Conservation (phyloP, 1,139 yeast genomes). For the Entelexis paramagnoliae region DNA sequence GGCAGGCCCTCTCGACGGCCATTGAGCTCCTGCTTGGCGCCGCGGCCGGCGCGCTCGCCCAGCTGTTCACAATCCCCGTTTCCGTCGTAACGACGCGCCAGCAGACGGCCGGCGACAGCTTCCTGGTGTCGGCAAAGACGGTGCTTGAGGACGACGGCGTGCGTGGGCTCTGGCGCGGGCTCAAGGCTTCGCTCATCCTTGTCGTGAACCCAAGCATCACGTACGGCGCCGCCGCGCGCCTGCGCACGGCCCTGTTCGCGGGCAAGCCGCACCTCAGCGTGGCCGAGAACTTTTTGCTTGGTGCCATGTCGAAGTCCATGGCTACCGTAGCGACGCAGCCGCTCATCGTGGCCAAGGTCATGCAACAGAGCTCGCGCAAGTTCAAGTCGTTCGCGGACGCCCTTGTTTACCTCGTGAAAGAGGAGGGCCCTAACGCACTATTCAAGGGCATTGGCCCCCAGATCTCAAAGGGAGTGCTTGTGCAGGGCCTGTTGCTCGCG, state of each 20-base stretch:
- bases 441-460: slow-evolving; percentile 82
- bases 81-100: slow-evolving; percentile 77
- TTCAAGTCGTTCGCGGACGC: slow-evolving; percentile 47
- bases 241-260: slow-evolving; percentile 47
- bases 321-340: slow-evolving; percentile 82
- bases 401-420: slow-evolving; percentile 39
- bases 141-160: slow-evolving; percentile 59
- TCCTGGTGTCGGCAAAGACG: slow-evolving; percentile 43
- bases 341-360: slow-evolving; percentile 70
- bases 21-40: slow-evolving; percentile 74
- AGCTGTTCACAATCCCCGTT: slow-evolving; percentile 72
- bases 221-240: slow-evolving; percentile 69
- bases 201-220: slow-evolving; percentile 83
- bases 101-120: slow-evolving; percentile 44
- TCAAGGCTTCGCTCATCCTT: slow-evolving; percentile 67
- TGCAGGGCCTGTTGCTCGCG: slow-evolving; percentile 77
- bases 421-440: slow-evolving; percentile 45
- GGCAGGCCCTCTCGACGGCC: slow-evolving; percentile 41
- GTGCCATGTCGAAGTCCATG: slow-evolving; percentile 68
- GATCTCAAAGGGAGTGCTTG: slow-evolving; percentile 68
- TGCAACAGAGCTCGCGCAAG: slow-evolving; percentile 49
- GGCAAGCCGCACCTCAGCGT: slow-evolving; percentile 46
- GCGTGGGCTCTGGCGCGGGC: slow-evolving; percentile 73
- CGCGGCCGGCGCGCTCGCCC: slow-evolving; percentile 75
- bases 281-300: slow-evolving; percentile 58